A percentile compares a stretch with the other conserved stretches of the same genome.
Evolutionary conservation across 1,139 yeast genomes (phyloP).

Genomic region (Barnettozyma hawaiiensis): DNA sequence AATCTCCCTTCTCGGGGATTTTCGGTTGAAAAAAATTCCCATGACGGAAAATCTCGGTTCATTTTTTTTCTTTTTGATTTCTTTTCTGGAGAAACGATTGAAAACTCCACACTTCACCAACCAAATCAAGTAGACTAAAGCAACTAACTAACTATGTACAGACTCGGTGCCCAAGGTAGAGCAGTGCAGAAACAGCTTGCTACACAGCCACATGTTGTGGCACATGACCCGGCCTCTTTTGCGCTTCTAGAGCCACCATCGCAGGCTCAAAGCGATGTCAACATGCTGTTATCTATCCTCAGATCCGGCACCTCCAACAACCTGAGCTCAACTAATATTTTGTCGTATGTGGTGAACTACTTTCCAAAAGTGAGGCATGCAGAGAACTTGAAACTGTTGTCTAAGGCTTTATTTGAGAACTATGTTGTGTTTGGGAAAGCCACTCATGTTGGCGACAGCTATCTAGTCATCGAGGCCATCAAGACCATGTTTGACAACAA

Average conservation of each 20-base stretch:
- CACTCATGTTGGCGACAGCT: slow-evolving; percentile 16
- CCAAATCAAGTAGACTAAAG: no score
- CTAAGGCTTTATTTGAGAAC: slow-evolving; percentile 45
- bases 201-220: slow-evolving; percentile 9
- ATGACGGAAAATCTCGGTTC: background rate
- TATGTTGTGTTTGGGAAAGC: slow-evolving; percentile 36
- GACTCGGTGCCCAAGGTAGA: slow-evolving; percentile 33
- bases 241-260: slow-evolving; percentile 7
- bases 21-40: no score
- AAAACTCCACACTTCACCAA: background rate
- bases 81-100: background rate
- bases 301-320: slow-evolving; percentile 6
- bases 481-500: slow-evolving; percentile 44
- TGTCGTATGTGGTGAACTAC: slow-evolving; percentile 54
- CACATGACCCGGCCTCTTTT: background rate
- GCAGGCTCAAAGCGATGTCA: slow-evolving; percentile 20
- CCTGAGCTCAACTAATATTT: slow-evolving; percentile 18
- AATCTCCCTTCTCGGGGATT: background rate
- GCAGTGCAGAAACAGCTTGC: slow-evolving; percentile 20
- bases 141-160: no score
- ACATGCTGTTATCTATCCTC: slow-evolving; percentile 16
- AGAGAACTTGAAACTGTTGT: slow-evolving; percentile 47
- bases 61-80: no score
- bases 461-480: slow-evolving; percentile 32
- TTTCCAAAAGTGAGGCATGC: slow-evolving; percentile 57